Conservation (phyloP, 495 filamentous ascomycete species). For the Neurospora terricola region DNA sequence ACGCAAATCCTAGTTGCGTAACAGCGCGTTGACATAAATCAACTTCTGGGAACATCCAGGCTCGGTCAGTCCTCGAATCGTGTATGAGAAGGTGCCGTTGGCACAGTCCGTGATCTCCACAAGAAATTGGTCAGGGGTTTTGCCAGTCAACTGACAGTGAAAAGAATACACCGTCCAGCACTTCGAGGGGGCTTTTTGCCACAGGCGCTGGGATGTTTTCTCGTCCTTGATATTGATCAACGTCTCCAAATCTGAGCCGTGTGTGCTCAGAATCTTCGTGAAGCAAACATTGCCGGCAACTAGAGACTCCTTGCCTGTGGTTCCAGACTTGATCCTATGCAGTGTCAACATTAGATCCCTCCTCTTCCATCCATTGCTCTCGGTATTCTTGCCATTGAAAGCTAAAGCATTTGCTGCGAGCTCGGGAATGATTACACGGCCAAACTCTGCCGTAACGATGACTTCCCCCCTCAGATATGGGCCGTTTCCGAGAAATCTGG, state of each 20-base stretch:
- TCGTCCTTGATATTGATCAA: slow-evolving; percentile 20
- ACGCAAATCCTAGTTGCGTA: slow-evolving; percentile 34
- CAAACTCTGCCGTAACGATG: slow-evolving; percentile 30
- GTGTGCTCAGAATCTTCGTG: slow-evolving; percentile 31
- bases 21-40: slow-evolving; percentile 32
- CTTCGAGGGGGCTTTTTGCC: slow-evolving; percentile 4
- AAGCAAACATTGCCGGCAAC: slow-evolving; percentile 19
- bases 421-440: slow-evolving; percentile 26
- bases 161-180: slow-evolving; percentile 42
- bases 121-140: slow-evolving; percentile 20
- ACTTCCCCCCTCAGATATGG: slow-evolving; percentile 24
- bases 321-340: background rate
- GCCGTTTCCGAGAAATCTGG: slow-evolving; percentile 2
- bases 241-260: slow-evolving; percentile 25
- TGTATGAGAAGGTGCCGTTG: slow-evolving; percentile 14
- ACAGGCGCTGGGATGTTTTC: slow-evolving; percentile 8
- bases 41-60: slow-evolving; percentile 5
- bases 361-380: slow-evolving; percentile 13
- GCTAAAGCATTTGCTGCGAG: slow-evolving; percentile 5
- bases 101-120: slow-evolving; percentile 43
- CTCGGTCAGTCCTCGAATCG: slow-evolving; percentile 10
- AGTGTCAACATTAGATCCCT: slow-evolving; percentile 9
- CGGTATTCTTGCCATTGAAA: slow-evolving; percentile 9
- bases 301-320: background rate
- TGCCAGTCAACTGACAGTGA: slow-evolving; percentile 22